Base-by-base conservation (phyloP, 2,329 filamentous ascomycete species). In the Byssochlamys sp. region DNA sequence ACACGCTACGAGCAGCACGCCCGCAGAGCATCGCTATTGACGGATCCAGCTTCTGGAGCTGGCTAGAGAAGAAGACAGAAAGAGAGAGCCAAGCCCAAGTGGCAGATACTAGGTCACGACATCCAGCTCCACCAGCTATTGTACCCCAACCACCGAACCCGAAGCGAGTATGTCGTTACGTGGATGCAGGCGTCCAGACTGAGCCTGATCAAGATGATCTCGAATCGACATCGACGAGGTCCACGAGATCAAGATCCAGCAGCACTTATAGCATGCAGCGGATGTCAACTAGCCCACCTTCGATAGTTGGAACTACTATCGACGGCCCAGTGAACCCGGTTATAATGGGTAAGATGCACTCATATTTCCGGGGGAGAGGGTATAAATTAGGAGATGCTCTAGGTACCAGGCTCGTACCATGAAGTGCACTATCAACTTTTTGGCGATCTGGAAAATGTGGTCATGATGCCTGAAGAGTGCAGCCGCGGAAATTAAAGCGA, bases 21-120 rank as follows among this genome's bases (percentile, higher is more conserved):
- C 56, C 33, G 4, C 27, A 55, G 48, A 61, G 60, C 35, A 60
- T 61, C n/a, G 27, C 59, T 25, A 27, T 52, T 45, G 28, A 51
- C 27, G 49, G 49, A 51, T 12, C 49, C 12, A 51, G 49, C 27
- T 51, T 51, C 25, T 51, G 49, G 49, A 51, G 49, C 49, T 51
- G 49, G 49, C 7, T 28, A 6, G 49, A 51, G 14, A 51, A 51
- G 49, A 51, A 51, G 27, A 28, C 49, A 14, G 49, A 51, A 28
- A 51, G 49, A 28, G 49, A 51, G 49, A 28, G 10, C 12, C 49
- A 45, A 19, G n/a, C 14, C 14, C 49, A 51, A 51, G 49, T 26
- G 24, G 14, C 24, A 5, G 27, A 51, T 26, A 51, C 24, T 24
- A 51, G 25, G 25, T 24, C 39, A 24, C 39, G 39, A 45, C 4